A percentile compares a stretch with the other conserved stretches of the same genome.
Conservation (phyloP, 2,329 filamentous ascomycete species). For the Fusarium sp. region DNA sequence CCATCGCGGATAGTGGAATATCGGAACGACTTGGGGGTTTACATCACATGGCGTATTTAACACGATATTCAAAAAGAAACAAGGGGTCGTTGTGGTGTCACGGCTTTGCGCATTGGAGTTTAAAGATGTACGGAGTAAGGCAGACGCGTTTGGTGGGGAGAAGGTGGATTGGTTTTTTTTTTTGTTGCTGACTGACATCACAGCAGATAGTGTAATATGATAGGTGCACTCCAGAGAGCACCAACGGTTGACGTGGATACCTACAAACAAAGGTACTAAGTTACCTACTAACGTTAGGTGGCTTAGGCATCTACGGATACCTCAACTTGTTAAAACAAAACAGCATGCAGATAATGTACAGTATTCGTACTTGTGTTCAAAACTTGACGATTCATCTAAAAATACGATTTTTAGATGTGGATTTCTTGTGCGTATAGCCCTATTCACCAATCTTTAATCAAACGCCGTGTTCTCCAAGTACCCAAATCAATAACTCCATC, state of each 20-base stretch:
- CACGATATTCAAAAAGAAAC: conserved; percentile 9
- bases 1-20: conserved; percentile 45
- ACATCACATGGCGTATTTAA: conserved; percentile 40
- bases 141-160: conserved; percentile 44
- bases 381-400: conserved; percentile 14
- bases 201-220: conserved; percentile 26
- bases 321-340: background rate
- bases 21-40: background rate
- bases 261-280: background rate
- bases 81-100: conserved; percentile 11
- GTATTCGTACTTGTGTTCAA: background rate
- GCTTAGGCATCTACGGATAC: no score
- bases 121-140: conserved; percentile 25
- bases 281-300: no score
- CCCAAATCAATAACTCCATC: conserved; percentile 19
- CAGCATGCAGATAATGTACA: background rate
- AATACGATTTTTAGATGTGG: background rate
- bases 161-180: conserved; percentile 25
- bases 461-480: conserved; percentile 27
- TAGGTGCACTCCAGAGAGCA: conserved; percentile 17
- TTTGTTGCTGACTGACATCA: conserved; percentile 47
- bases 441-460: background rate
- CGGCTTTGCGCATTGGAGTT: conserved; percentile 22
- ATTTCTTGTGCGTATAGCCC: conserved; percentile 3
- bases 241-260: background rate